These are phyloP conservation scores for Echinosophora koreensis DNA, from an alignment of 306 rosid genomes.

Conservation along the genomic window DNA sequence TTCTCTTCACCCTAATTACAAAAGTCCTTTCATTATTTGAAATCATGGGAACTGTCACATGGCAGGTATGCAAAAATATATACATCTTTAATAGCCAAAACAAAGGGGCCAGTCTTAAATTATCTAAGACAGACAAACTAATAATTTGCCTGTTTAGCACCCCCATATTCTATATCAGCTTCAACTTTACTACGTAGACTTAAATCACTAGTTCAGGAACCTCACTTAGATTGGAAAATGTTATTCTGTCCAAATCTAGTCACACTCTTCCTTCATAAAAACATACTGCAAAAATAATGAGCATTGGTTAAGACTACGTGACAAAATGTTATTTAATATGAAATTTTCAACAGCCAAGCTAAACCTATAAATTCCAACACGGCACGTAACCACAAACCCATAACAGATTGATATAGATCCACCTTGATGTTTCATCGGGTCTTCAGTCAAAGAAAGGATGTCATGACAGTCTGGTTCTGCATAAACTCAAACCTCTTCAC, in stretches of 20 bases:
- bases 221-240: background rate
- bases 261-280: conserved; percentile 4
- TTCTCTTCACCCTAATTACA: conserved; percentile 11
- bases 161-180: conserved; percentile 30
- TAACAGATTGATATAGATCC: conserved; percentile 38
- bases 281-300: conserved; percentile 34
- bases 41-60: background rate
- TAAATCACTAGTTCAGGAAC: conserved; percentile 22
- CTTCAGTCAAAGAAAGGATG: conserved; percentile 49
- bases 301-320: conserved; percentile 41
- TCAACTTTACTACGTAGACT: conserved; percentile 28
- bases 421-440: conserved; percentile 29
- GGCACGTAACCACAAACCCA: conserved; percentile 54
- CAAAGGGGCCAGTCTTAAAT: conserved; percentile 29
- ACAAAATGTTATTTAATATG: conserved; percentile 41
- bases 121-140: conserved; percentile 16
- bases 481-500: conserved; percentile 43
- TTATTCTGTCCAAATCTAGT: conserved; percentile 23
- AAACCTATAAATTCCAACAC: conserved; percentile 50
- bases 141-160: conserved; percentile 31
- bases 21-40: conserved; percentile 28
- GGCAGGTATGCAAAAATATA: conserved; percentile 17
- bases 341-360: conserved; percentile 47
- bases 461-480: conserved; percentile 42
- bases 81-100: conserved; percentile 15